Percentiles rank a stretch among this genome's conserved stretches.
These are phyloP conservation scores for Dictyostelium discoideum DNA, from an alignment of 78 protist genomes.

Conservation along the genomic window dicty_2.7 NC_007089.4:3166501-3167000, in stretches of 20 bases:
- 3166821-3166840: slow-evolving; percentile 79
- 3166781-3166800: slow-evolving; percentile 62
- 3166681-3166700: slow-evolving; percentile 34
- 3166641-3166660: slow-evolving; percentile 83
- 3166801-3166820: slow-evolving; percentile 76
- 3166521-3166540: neutral
- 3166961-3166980: neutral
- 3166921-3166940: slow-evolving; percentile 62
- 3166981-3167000: neutral
- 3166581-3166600: slow-evolving; percentile 27
- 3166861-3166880: slow-evolving; percentile 79
- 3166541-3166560: neutral
- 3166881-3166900: slow-evolving; percentile 49
- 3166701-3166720: neutral
- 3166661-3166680: slow-evolving; percentile 86
- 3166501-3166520: neutral
- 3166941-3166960: slow-evolving; percentile 2
- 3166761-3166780: slow-evolving; percentile 83
- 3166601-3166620: slow-evolving; percentile 75
- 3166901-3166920: slow-evolving; percentile 66
- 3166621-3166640: slow-evolving; percentile 69
- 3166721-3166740: neutral
- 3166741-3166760: slow-evolving; percentile 53
- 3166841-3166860: slow-evolving; percentile 72
- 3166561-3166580: slow-evolving; percentile 7